Evolutionary conservation across 345 rosid genomes (phyloP).

Genomic region (Laguncularia racemosa): DNA sequence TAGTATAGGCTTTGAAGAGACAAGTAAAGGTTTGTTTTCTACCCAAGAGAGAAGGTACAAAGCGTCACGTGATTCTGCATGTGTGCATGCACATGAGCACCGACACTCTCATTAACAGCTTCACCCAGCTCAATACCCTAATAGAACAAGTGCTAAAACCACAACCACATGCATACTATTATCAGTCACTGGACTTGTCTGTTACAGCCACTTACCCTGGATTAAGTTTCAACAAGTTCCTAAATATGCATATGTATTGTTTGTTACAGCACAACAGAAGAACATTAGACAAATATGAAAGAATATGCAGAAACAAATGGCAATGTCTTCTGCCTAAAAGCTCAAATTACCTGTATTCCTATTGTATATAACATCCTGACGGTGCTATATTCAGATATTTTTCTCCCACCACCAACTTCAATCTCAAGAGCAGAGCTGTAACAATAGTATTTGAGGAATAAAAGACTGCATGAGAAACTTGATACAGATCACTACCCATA

Average conservation of each 20-base stretch:
- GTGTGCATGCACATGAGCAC: too few species aligned
- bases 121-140: too few species aligned
- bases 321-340: conserved; percentile 5
- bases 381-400: conserved; percentile 77
- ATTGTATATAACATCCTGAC: conserved; percentile 68
- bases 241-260: not conserved
- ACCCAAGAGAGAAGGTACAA: too few species aligned
- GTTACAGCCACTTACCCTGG: too few species aligned
- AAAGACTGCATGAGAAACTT: not conserved
- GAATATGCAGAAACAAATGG: not conserved
- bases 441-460: conserved; percentile 5
- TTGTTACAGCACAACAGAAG: not conserved
- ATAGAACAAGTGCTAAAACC: too few species aligned
- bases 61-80: too few species aligned
- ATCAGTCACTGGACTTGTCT: too few species aligned
- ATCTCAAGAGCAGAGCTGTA: conserved; percentile 78
- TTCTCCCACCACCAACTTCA: conserved; percentile 93
- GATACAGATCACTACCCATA: not conserved
- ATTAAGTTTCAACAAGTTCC: not conserved
- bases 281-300: not conserved
- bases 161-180: too few species aligned
- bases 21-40: too few species aligned
- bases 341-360: conserved; percentile 68
- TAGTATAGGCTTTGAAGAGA: too few species aligned
- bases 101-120: too few species aligned